Conservation (phyloP, 1,139 yeast genomes). For the Wickerhamiella infanticola region DNA sequence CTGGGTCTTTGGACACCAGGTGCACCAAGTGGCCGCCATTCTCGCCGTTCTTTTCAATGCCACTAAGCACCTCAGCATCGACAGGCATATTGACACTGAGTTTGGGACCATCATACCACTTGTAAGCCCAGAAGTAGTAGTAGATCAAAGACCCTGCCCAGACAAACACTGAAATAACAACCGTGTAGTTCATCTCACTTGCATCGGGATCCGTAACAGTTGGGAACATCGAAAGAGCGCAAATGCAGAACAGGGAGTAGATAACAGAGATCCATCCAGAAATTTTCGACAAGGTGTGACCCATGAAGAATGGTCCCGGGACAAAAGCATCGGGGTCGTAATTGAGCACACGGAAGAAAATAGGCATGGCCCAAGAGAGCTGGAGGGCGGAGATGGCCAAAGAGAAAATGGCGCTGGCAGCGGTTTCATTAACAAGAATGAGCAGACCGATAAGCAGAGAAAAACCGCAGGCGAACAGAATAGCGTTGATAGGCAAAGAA, state of each 20-base stretch:
- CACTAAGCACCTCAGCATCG: neutral
- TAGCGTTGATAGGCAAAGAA: conserved; percentile 44
- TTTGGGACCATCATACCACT: conserved; percentile 36
- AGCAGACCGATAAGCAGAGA: conserved; percentile 39
- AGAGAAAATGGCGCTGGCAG: conserved; percentile 44
- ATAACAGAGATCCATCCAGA: conserved; percentile 8
- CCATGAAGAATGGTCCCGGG: conserved; percentile 53
- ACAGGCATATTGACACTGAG: conserved; percentile 21
- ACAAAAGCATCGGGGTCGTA: conserved; percentile 32
- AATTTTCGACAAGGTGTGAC: conserved; percentile 22
- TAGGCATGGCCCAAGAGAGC: conserved; percentile 42
- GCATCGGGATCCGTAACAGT: conserved; percentile 10
- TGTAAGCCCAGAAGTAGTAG: conserved; percentile 33
- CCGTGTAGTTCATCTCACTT: conserved; percentile 41
- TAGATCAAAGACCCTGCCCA: conserved; percentile 34
- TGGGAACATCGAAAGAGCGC: conserved; percentile 16
- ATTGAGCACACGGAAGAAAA: conserved; percentile 27
- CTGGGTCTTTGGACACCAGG: neutral
- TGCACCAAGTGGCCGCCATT: neutral
- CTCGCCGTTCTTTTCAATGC: neutral
- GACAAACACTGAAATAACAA: conserved; percentile 37
- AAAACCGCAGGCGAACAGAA: conserved; percentile 33
- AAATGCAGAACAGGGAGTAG: conserved; percentile 11
- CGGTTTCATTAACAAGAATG: conserved; percentile 39
- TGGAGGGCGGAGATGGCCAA: conserved; percentile 42